A percentile compares a stretch with the other conserved stretches of the same genome.
These are phyloP conservation scores for Backusella westeae DNA, from an alignment of 192 early-diverging fungal species.

Conservation along the genomic window DNA sequence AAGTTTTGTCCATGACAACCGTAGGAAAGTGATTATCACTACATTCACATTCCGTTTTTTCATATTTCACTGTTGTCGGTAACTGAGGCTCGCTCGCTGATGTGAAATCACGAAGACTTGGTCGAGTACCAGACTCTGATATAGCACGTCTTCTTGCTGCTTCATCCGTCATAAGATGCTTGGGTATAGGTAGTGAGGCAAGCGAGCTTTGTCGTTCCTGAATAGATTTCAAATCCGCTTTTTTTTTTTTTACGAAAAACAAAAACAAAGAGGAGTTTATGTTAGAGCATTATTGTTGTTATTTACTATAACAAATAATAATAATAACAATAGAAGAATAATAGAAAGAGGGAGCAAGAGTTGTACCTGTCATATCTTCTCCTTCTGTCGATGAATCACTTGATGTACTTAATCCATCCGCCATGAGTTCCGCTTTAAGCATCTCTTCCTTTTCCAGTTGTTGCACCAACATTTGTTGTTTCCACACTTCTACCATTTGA, in stretches of 20 bases:
- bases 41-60: constrained; percentile 48
- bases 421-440: not conserved
- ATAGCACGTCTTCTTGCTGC: constrained; percentile 25
- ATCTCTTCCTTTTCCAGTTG: not conserved
- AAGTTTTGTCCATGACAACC: constrained; percentile 42
- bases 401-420: constrained; percentile 3
- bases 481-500: constrained; percentile 69
- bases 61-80: constrained; percentile 15
- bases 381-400: constrained; percentile 8
- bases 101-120: constrained; percentile 4
- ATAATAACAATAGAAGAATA: not conserved
- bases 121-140: constrained; percentile 34
- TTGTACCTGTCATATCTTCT: not conserved
- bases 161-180: constrained; percentile 7
- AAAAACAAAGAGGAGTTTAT: not conserved
- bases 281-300: not conserved
- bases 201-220: constrained; percentile 22
- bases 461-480: constrained; percentile 9
- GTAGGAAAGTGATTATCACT: constrained; percentile 44
- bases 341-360: not conserved
- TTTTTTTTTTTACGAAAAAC: not conserved
- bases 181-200: constrained; percentile 28
- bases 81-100: not conserved
- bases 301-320: not conserved
- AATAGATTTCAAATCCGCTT: not conserved